A percentile compares a stretch with the other conserved stretches of the same genome.
These are phyloP conservation scores for Boehmeria nivea DNA, from an alignment of 306 rosid genomes.

Conservation along the genomic window DNA sequence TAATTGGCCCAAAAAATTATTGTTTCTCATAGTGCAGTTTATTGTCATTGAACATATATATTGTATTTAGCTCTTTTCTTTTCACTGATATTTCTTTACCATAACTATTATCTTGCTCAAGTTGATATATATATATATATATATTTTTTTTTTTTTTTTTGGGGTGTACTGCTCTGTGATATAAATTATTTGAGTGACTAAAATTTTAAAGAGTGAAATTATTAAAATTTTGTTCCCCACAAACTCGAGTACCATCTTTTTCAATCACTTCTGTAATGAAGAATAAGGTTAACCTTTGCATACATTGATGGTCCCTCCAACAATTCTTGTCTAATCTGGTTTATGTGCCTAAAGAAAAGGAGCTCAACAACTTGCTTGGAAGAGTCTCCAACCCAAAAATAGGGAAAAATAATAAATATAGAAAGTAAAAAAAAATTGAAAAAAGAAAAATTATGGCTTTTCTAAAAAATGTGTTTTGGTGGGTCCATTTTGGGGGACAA, in stretches of 20 bases:
- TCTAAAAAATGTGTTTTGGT: conserved; percentile 32
- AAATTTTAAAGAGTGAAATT: neutral
- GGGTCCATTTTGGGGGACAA: conserved; percentile 65
- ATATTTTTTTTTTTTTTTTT: too few relatives aligned
- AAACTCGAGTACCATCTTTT: conserved; percentile 6
- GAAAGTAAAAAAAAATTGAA: neutral
- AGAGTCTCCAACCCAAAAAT: neutral
- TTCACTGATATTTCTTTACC: too few relatives aligned
- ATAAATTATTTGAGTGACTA: neutral
- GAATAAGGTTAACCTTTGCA: conserved; percentile 10
- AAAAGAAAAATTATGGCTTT: conserved; percentile 1
- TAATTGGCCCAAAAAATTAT: too few relatives aligned
- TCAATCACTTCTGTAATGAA: conserved; percentile 7
- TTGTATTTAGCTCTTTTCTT: too few relatives aligned
- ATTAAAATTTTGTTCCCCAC: neutral
- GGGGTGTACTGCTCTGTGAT: neutral
- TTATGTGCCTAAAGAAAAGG: conserved; percentile 30
- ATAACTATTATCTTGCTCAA: too few relatives aligned
- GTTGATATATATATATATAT: too few relatives aligned
- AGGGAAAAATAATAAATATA: neutral
- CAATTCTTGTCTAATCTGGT: conserved; percentile 14
- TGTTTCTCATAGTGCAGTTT: too few relatives aligned
- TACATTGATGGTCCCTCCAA: conserved; percentile 2
- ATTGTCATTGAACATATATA: too few relatives aligned
- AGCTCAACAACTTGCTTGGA: conserved; percentile 10